Conservation (phyloP, 306 rosid genomes). For the Calophaca sinica region DNA sequence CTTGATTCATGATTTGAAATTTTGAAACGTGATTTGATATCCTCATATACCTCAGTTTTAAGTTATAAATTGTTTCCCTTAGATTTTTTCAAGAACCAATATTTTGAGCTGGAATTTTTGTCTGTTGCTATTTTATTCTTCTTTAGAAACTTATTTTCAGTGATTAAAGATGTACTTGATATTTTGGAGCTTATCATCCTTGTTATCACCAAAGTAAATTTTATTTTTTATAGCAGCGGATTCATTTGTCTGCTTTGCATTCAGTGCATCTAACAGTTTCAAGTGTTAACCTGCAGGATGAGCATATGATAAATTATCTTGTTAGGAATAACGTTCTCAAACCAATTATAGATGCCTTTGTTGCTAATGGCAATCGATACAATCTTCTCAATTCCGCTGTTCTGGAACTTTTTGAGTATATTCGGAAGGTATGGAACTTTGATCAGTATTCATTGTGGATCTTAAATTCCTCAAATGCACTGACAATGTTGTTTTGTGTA, state of each 20-base stretch:
- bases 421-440: conserved; percentile 69
- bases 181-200: conserved; percentile 20
- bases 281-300: conserved; percentile 78
- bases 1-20: neutral
- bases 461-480: conserved; percentile 33
- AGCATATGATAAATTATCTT: conserved; percentile 78
- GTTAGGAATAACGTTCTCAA: conserved; percentile 80
- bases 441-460: conserved; percentile 32
- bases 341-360: conserved; percentile 82
- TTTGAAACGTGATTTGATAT: neutral
- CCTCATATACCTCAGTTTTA: neutral
- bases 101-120: conserved; percentile 9
- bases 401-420: conserved; percentile 88
- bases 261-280: conserved; percentile 39
- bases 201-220: neutral
- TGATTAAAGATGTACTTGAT: neutral
- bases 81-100: neutral
- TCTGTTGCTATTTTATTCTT: neutral
- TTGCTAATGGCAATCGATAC: conserved; percentile 91
- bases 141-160: neutral
- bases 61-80: neutral
- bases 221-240: neutral
- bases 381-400: conserved; percentile 93
- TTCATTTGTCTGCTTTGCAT: conserved; percentile 24
- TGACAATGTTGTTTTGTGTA: conserved; percentile 49